Base-by-base conservation (phyloP, 495 filamentous ascomycete genomes). In the Cetradonia linearis region DNA sequence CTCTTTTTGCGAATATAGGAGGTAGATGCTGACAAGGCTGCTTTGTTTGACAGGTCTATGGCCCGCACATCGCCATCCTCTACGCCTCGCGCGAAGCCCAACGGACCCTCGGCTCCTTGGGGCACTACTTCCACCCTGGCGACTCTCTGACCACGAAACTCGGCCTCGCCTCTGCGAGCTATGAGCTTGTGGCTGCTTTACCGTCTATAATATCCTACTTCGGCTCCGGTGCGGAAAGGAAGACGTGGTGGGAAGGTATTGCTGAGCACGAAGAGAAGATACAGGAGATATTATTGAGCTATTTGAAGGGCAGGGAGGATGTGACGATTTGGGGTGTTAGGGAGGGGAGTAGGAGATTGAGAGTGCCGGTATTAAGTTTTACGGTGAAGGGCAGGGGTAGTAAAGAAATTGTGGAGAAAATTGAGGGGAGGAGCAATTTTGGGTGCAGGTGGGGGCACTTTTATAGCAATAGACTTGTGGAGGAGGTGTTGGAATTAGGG, bases 321-420 rank as follows among this genome's bases (percentile, higher is more conserved):
- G 69, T 86, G 5, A 81, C 71, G 0, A 69, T 89, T 13, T 82
- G 76, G 60, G 86, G 87, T 1, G 77, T 83, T 62, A 69, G 65
- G 0, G 73, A 69, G 13, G 67, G 73, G 0, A 73, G 77, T 58
- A 56, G 73, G 3, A 63, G 64, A 27, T 64, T 73, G 2, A 71
- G 86, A 2, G 83, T 89, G 28, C 78, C 84, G 6, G 84, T 84
- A 0, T 73, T 89, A 31, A 87, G 83, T 62, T 89, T 88, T 62
- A 71, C 73, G 3, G 81, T 87, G 18, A 68, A 72, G 8, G 86
- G 83, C 0, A 68, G 74, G 65, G 76, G 73, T 25, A 81, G 81
- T 54, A 72, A 72, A 59, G 78, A 76, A 53, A 59, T 88, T 0
- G 85, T 89, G 5, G 79, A 85, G 66, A 67, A 69, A n/a, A 76